phyloP scores from a whole-genome alignment of 164 flowering plant species.

The Magnolia sinica region DNA sequence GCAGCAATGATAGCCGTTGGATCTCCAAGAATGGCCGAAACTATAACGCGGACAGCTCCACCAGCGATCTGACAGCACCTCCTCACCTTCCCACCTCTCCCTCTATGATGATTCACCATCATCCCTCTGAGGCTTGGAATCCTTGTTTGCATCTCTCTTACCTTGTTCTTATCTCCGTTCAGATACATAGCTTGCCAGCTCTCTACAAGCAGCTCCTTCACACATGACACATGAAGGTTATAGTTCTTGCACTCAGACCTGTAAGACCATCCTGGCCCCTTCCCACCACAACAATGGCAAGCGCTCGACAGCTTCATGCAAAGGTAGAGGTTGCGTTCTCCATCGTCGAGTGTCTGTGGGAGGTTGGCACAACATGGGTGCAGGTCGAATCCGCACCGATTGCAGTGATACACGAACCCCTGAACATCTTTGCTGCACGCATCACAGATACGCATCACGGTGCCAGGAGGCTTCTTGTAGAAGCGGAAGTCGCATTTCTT shows the following conservation, averaged over 20 bases:
- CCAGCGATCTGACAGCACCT: conserved; percentile 53
- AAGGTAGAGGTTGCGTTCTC: conserved; percentile 40
- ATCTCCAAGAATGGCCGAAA: conserved; percentile 49
- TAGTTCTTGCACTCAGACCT: conserved; percentile 46
- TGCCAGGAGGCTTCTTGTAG: conserved; percentile 39
- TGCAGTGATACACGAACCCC: conserved; percentile 60
- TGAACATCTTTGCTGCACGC: conserved; percentile 43
- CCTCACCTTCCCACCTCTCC: conserved; percentile 28
- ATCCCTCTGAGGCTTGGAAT: conserved; percentile 44
- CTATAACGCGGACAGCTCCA: conserved; percentile 34
- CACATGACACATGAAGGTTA: conserved; percentile 62
- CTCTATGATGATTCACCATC: conserved; percentile 21
- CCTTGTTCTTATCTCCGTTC: conserved; percentile 39
- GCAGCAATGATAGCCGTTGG: conserved; percentile 36
- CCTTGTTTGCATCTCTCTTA: conserved; percentile 39
- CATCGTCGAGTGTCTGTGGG: conserved; percentile 48
- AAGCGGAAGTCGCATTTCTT: conserved; percentile 53
- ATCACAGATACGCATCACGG: conserved; percentile 33
- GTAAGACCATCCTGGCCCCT: conserved; percentile 54
- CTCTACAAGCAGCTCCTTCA: conserved; percentile 52
- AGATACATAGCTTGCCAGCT: conserved; percentile 59
- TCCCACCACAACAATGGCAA: conserved; percentile 49
- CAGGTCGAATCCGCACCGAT: conserved; percentile 51
- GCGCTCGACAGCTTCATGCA: conserved; percentile 35
- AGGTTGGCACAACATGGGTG: conserved; percentile 70